Evolutionary conservation across 768 basidiomycete species (phyloP).

Genomic region (Neoboletus subvelutipes): DNA sequence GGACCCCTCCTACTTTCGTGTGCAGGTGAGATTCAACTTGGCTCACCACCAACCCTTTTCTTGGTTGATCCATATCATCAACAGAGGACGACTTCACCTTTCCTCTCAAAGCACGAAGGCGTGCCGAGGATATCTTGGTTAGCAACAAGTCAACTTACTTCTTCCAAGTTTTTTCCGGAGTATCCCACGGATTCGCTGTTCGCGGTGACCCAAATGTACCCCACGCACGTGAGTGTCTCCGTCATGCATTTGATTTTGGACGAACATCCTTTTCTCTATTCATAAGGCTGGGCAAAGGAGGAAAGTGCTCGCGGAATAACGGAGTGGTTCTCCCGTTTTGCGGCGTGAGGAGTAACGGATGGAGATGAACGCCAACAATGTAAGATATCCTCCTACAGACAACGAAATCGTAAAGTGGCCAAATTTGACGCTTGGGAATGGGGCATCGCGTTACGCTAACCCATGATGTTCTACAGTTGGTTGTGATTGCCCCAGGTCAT

Average conservation of each 20-base stretch:
- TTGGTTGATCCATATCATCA: background rate
- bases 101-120: slow-evolving; percentile 47
- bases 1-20: slow-evolving; percentile 29
- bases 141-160: slow-evolving; percentile 49
- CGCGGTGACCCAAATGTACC: slow-evolving; percentile 21
- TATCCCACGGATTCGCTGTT: slow-evolving; percentile 33
- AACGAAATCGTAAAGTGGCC: background rate
- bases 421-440: background rate
- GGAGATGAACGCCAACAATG: background rate
- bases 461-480: background rate
- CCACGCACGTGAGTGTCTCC: slow-evolving; percentile 15
- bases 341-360: background rate
- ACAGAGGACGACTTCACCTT: slow-evolving; percentile 54
- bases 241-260: background rate
- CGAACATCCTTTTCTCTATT: background rate
- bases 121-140: slow-evolving; percentile 54
- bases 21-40: slow-evolving; percentile 17
- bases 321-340: slow-evolving; percentile 49
- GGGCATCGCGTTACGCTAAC: background rate
- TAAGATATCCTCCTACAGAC: background rate
- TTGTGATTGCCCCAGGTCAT: background rate
- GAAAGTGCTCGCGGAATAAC: slow-evolving; percentile 51
- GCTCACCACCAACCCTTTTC: background rate
- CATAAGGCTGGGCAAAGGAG: slow-evolving; percentile 57
- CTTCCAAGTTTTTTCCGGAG: slow-evolving; percentile 52